phyloP scores from a whole-genome alignment of 164 flowering plant genomes.

The Aristolochia fimbriata region DNA sequence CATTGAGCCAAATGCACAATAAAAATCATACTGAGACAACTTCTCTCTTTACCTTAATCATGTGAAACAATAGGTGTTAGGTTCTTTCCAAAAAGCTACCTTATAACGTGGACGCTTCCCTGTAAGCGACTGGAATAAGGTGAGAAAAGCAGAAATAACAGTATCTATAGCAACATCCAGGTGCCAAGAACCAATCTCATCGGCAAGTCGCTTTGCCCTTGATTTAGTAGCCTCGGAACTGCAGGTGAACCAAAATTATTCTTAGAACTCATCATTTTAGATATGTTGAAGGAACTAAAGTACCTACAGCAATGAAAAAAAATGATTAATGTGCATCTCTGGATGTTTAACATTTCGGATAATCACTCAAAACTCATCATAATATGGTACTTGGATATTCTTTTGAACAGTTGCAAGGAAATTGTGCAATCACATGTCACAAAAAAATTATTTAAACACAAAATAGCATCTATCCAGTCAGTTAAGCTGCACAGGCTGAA shows the following conservation, averaged over 20 bases:
- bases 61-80: no score
- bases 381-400: no score
- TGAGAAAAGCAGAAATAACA: constrained; percentile 67
- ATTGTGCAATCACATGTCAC: not conserved
- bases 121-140: constrained; percentile 75
- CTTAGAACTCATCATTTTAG: constrained; percentile 4
- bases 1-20: no score
- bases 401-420: no score
- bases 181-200: constrained; percentile 98
- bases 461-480: not conserved
- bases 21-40: no score
- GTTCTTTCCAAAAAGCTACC: constrained; percentile 25
- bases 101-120: constrained; percentile 89
- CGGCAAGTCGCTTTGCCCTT: constrained; percentile 72
- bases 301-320: not conserved
- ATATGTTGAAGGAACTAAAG: not conserved
- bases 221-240: constrained; percentile 75
- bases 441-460: not conserved
- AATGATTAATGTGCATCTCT: not conserved
- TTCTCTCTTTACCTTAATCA: no score
- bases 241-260: constrained; percentile 12
- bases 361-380: no score
- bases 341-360: not conserved
- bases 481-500: no score
- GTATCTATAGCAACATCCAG: constrained; percentile 75